Percentiles rank a stretch among this genome's conserved stretches.
These are phyloP conservation scores for Plicaturopsis crispa DNA, from an alignment of 768 basidiomycete genomes.

Conservation along the genomic window DNA sequence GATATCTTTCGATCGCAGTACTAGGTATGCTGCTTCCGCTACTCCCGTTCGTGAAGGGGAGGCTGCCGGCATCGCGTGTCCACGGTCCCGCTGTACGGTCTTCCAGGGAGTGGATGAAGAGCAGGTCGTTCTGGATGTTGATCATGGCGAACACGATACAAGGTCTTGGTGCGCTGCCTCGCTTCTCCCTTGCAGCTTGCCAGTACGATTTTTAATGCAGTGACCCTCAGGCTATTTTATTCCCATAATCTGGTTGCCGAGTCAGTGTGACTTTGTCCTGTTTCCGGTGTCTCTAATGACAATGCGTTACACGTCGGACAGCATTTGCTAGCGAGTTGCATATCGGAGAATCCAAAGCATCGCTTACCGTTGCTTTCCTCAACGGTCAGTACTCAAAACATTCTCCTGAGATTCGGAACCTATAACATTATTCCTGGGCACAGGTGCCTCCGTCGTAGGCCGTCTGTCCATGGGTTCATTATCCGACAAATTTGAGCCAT, in stretches of 20 bases:
- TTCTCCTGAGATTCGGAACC: no score
- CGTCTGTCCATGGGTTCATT: slow-evolving; percentile 18
- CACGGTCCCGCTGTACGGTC: slow-evolving; percentile 3
- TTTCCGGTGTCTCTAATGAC: not conserved
- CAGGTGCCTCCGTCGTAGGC: slow-evolving; percentile 14
- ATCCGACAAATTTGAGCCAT: slow-evolving; percentile 18
- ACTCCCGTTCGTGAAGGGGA: slow-evolving; percentile 16
- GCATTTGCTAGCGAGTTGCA: slow-evolving; percentile 19
- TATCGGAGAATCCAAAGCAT: slow-evolving; percentile 12
- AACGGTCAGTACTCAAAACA: slow-evolving; percentile 17
- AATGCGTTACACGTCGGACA: no score
- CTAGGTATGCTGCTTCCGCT: slow-evolving; percentile 12
- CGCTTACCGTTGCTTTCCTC: slow-evolving; percentile 16
- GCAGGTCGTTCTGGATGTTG: slow-evolving; percentile 3
- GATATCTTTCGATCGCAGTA: slow-evolving; percentile 15
- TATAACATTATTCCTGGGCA: slow-evolving; percentile 1
- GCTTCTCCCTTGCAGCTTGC: no score
- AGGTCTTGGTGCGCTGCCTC: no score
- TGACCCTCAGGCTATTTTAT: slow-evolving; percentile 19
- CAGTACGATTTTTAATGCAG: no score
- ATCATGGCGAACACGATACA: slow-evolving; percentile 2
- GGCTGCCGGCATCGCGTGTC: slow-evolving; percentile 15
- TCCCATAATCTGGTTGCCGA: slow-evolving; percentile 19
- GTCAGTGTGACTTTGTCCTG: slow-evolving; percentile 8
- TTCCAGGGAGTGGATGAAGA: slow-evolving; percentile 3